These are phyloP conservation scores for Penicillium roqueforti DNA, from an alignment of 495 filamentous ascomycete species.

Conservation along the genomic window DNA sequence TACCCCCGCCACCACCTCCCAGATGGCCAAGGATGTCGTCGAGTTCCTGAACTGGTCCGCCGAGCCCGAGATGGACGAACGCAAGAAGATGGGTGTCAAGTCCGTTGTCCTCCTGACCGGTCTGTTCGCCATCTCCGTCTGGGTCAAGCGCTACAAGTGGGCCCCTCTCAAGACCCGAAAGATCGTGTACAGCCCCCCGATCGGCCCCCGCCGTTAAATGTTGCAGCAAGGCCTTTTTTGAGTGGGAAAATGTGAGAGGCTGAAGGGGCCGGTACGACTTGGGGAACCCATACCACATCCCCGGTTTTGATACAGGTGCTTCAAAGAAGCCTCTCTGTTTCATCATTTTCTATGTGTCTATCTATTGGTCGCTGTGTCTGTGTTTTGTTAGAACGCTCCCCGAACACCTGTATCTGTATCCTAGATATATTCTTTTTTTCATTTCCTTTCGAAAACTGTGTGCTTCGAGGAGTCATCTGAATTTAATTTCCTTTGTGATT, in stretches of 20 bases:
- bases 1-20: slow-evolving; percentile 87
- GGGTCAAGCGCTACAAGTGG: slow-evolving; percentile 99
- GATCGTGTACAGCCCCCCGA: slow-evolving; percentile 78
- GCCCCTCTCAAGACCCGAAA: slow-evolving; percentile 89
- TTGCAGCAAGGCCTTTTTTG: slow-evolving; percentile 29
- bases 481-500: slow-evolving; percentile 45
- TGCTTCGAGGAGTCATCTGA: slow-evolving; percentile 36
- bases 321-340: slow-evolving; percentile 23
- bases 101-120: slow-evolving; percentile 71
- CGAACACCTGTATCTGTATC: slow-evolving; percentile 49
- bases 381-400: slow-evolving; percentile 46
- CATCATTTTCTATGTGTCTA: slow-evolving; percentile 31
- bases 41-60: slow-evolving; percentile 99
- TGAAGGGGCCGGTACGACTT: slow-evolving; percentile 26
- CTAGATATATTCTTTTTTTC: slow-evolving; percentile 44
- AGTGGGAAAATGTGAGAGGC: slow-evolving; percentile 34
- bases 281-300: slow-evolving; percentile 31
- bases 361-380: slow-evolving; percentile 32
- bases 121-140: slow-evolving; percentile 82
- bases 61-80: slow-evolving; percentile 97
- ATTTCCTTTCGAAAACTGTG: slow-evolving; percentile 42
- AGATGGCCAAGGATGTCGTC: slow-evolving; percentile 99
- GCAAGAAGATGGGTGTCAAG: slow-evolving; percentile 99
- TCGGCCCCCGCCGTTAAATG: slow-evolving; percentile 42
- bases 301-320: slow-evolving; percentile 23